Evolutionary conservation across 306 rosid genomes (phyloP).

Genomic region (Pterocarpus santalinus): DNA sequence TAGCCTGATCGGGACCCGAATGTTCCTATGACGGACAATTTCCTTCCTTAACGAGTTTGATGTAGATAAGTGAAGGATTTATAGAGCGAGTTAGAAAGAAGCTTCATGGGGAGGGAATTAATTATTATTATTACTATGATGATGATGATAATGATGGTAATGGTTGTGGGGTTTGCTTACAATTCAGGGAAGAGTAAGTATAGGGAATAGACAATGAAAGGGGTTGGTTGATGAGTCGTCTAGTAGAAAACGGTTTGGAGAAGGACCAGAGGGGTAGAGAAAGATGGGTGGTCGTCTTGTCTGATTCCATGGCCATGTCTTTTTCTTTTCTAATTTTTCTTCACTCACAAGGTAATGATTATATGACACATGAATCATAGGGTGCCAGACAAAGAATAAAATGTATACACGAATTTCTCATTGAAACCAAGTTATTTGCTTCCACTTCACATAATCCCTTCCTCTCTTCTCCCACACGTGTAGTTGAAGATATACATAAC

Average conservation of each 20-base stretch:
- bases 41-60: constrained; percentile 63
- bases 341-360: constrained; percentile 66
- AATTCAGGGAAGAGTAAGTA: constrained; percentile 71
- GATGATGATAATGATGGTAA: constrained; percentile 69
- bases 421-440: constrained; percentile 79
- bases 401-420: constrained; percentile 57
- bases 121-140: constrained; percentile 44
- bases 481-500: constrained; percentile 57
- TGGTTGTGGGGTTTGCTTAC: constrained; percentile 97
- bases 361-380: constrained; percentile 43
- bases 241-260: constrained; percentile 97
- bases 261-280: constrained; percentile 61
- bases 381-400: constrained; percentile 34
- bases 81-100: constrained; percentile 58
- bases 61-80: constrained; percentile 57
- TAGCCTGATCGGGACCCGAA: too few relatives aligned
- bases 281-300: constrained; percentile 74
- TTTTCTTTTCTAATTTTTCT: constrained; percentile 55
- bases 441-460: constrained; percentile 84
- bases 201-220: constrained; percentile 36
- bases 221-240: constrained; percentile 87
- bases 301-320: constrained; percentile 74
- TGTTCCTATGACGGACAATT: neutral
- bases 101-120: constrained; percentile 78
- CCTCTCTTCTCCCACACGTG: constrained; percentile 62